A percentile compares a stretch with the other conserved stretches of the same genome.
phyloP scores from a whole-genome alignment of 257 asterid species.

The Striga asiatica region DNA sequence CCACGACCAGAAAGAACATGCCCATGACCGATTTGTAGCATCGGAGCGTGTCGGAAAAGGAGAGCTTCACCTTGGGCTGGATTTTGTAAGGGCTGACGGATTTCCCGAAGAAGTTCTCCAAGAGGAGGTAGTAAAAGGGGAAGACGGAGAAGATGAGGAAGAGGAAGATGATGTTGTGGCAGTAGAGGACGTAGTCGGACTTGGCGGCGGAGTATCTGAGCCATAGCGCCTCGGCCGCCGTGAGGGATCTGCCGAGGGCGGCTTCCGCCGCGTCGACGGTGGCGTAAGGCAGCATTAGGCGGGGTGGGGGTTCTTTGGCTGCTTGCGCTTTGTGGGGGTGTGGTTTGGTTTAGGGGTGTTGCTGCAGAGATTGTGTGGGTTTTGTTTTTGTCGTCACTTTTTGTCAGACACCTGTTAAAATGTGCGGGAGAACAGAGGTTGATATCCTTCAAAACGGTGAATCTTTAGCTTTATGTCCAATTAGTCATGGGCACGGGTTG shows the following conservation, averaged over 20 bases:
- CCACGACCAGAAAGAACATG: slow-evolving; percentile 71
- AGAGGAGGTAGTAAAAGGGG: slow-evolving; percentile 61
- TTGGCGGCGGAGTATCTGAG: slow-evolving; percentile 70
- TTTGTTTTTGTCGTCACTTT: no score
- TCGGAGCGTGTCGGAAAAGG: slow-evolving; percentile 40
- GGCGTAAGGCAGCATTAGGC: slow-evolving; percentile 69
- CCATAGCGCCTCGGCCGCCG: slow-evolving; percentile 70
- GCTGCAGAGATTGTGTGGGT: no score
- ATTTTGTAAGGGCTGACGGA: slow-evolving; percentile 45
- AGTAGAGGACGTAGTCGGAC: slow-evolving; percentile 80
- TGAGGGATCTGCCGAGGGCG: slow-evolving; percentile 65
- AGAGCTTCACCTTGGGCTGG: slow-evolving; percentile 68
- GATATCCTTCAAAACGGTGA: no score
- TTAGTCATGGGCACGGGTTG: no score
- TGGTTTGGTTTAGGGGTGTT: no score
- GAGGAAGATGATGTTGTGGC: slow-evolving; percentile 83
- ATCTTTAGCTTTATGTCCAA: no score
- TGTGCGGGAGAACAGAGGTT: no score
- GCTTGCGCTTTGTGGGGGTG: no score
- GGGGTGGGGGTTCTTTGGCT: no score
- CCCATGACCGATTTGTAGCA: slow-evolving; percentile 92
- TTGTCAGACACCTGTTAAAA: no score
- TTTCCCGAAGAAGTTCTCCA: slow-evolving; percentile 36
- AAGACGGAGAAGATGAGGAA: slow-evolving; percentile 64
- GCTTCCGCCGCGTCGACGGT: slow-evolving; percentile 65